These are phyloP conservation scores for Jasminum sambac DNA, from an alignment of 257 asterid genomes.

Conservation along the genomic window DNA sequence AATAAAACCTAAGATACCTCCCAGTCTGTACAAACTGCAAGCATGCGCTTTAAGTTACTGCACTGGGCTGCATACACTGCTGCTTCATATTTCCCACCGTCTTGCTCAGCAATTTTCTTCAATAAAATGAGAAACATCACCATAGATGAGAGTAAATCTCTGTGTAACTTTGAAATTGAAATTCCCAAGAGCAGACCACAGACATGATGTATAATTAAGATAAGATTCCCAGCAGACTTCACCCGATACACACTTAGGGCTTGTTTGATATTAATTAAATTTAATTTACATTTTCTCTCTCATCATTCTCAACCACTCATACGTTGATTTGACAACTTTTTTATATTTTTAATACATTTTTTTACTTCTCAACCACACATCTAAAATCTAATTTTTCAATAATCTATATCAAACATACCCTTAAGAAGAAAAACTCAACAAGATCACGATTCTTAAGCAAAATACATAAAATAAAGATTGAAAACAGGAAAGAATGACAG, in stretches of 20 bases:
- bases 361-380: too few species aligned
- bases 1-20: constrained; percentile 54
- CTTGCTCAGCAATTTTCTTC: constrained; percentile 95
- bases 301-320: too few species aligned
- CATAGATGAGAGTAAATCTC: background rate
- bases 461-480: constrained; percentile 2
- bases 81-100: constrained; percentile 84
- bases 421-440: constrained; percentile 16
- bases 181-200: constrained; percentile 16
- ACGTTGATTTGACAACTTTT: too few species aligned
- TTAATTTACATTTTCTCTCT: too few species aligned
- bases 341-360: too few species aligned
- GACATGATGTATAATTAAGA: background rate
- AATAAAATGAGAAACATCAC: constrained; percentile 35
- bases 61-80: constrained; percentile 92
- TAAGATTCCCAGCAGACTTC: constrained; percentile 14
- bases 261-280: too few species aligned
- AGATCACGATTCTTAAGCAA: constrained; percentile 18
- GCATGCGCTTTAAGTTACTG: constrained; percentile 87
- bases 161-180: background rate
- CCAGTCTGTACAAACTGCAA: constrained; percentile 97
- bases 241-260: background rate
- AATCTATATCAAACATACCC: too few species aligned
- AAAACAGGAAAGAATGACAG: constrained; percentile 22
- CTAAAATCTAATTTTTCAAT: too few species aligned